phyloP scores from a whole-genome alignment of 176 grass and related monocot species.

The Lolium perenne region DNA sequence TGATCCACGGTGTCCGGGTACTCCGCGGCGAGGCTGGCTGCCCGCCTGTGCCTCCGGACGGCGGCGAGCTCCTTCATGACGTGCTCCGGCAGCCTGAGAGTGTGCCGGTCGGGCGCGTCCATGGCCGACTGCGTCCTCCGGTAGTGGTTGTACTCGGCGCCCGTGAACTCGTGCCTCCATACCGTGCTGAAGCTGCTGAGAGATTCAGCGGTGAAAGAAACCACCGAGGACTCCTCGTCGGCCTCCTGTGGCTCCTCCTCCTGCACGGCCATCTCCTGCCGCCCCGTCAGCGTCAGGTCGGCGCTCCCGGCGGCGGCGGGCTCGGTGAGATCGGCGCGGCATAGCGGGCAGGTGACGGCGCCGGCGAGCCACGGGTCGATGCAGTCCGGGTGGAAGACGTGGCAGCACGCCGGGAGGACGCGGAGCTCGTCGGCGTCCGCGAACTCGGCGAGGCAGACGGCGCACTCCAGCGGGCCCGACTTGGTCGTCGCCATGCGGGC shows the following conservation, averaged over 20 bases:
- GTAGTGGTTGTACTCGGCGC: constrained; percentile 32
- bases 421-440: constrained; percentile 61
- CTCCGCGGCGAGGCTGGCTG: constrained; percentile 52
- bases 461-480: constrained; percentile 63
- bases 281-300: background rate
- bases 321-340: constrained; percentile 62
- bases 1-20: constrained; percentile 48
- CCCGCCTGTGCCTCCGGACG: constrained; percentile 59
- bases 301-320: background rate
- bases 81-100: constrained; percentile 67
- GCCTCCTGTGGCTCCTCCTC: constrained; percentile 36
- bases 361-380: constrained; percentile 81
- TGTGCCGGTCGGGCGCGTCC: constrained; percentile 60
- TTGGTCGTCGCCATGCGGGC: constrained; percentile 40
- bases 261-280: background rate
- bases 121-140: constrained; percentile 52
- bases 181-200: constrained; percentile 27
- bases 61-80: constrained; percentile 70
- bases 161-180: constrained; percentile 27
- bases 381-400: constrained; percentile 89
- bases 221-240: constrained; percentile 38
- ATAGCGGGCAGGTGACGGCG: constrained; percentile 75
- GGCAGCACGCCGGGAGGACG: constrained; percentile 67
- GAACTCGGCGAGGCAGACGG: constrained; percentile 77
- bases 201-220: constrained; percentile 43